Base-by-base conservation (phyloP, 495 filamentous ascomycete genomes). In the Aspergillus indologenus region DNA sequence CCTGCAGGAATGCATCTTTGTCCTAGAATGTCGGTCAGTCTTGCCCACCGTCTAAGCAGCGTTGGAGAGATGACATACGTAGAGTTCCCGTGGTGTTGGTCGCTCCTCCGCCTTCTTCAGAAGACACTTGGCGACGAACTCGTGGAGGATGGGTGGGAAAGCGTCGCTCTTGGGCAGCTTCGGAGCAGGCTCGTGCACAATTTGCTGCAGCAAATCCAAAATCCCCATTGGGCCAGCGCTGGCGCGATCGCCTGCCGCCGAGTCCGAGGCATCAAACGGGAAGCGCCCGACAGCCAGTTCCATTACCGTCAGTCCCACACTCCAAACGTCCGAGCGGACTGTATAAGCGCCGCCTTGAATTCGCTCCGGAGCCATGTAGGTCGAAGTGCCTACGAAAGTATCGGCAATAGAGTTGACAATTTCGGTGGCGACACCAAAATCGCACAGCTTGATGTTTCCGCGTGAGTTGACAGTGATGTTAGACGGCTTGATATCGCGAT, bases 271-370 rank as follows among this genome's bases (percentile, higher is more conserved):
- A 65, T 91, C 88, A 64, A 98, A 98, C 9, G 94, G 94, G 66
- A 98, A 98, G 62, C 92, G 87, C 53, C 92, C 94, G 65, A 98
- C 96, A 15, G 94, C 94, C 61, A 98, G 72, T 73, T 98, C 95
- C 90, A 98, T 96, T 56, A 98, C 83, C 3, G 87, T 88, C 57
- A 98, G 75, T n/a, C 95, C 94, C 62, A 98, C 91, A 82, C 91
- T 96, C 94, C 94, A 98, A 3, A 98, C 94, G 65, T 98, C 94
- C 4, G 92, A 96, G 71, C 96, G 97, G 62, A 98, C 93, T 0
- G 93, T 96, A 73, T 98, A 98, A 60, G 90, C 90, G 53, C 92
- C 90, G 29, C 94, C 94, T 68, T 96, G 91, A 60, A 98, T 98
- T 68, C 94, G 87, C 74, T 98, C 94, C 0, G 94, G 94, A 0